phyloP scores from a whole-genome alignment of 352 stramenopile genomes.

The Pilasporangium apinafurcum region DNA sequence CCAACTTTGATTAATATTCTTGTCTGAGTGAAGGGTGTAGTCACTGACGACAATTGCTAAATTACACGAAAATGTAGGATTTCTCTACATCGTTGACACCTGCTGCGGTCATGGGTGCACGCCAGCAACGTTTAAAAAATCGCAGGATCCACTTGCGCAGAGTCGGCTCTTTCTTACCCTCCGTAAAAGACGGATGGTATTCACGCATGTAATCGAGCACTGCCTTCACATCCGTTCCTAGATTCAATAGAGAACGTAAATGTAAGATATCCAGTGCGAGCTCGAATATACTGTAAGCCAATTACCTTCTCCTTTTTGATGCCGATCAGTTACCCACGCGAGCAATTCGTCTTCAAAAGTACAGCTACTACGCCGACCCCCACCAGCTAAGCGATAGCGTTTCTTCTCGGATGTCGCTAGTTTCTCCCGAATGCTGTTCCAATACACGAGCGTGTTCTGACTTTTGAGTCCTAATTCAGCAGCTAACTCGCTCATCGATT shows the following conservation, averaged over 20 bases:
- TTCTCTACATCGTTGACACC: conserved; percentile 35
- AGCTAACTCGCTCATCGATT: conserved; percentile 49
- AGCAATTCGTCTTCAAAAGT: conserved; percentile 73
- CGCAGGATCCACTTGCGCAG: conserved; percentile 77
- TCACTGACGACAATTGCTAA: too few relatives aligned
- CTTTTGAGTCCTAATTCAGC: conserved; percentile 64
- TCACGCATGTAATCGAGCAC: conserved; percentile 67
- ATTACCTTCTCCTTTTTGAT: conserved; percentile 50
- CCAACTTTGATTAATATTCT: too few relatives aligned
- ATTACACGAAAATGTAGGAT: conserved; percentile 51
- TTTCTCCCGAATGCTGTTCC: conserved; percentile 75
- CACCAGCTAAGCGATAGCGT: conserved; percentile 57
- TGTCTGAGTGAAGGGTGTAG: too few relatives aligned
- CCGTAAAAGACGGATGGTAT: conserved; percentile 57
- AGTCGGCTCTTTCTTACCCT: conserved; percentile 76
- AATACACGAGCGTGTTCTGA: conserved; percentile 66
- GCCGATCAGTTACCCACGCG: conserved; percentile 58
- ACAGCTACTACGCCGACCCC: conserved; percentile 58
- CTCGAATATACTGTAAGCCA: neutral
- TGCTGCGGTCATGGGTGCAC: conserved; percentile 12
- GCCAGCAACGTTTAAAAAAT: conserved; percentile 77
- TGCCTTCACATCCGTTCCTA: conserved; percentile 59
- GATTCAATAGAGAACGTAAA: neutral
- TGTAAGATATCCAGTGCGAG: neutral
- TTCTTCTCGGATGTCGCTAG: conserved; percentile 67